Percentiles rank a stretch among this genome's conserved stretches.
These are phyloP conservation scores for Xylaria venustula DNA, from an alignment of 495 filamentous ascomycete genomes.

Conservation along the genomic window DNA sequence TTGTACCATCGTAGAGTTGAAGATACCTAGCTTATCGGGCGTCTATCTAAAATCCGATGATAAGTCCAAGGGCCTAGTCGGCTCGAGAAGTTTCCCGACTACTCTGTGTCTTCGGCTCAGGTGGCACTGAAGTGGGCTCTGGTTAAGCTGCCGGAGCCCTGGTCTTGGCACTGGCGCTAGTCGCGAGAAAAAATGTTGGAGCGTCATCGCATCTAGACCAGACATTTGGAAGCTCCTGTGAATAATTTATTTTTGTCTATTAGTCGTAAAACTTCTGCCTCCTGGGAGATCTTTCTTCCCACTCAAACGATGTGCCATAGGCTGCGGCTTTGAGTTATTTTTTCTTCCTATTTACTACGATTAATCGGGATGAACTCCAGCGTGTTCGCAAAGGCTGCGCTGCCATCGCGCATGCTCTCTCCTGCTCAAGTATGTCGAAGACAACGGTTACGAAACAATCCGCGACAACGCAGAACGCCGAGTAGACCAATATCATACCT, in stretches of 20 bases:
- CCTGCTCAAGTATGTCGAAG: constrained; percentile 47
- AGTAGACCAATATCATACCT: constrained; percentile 26
- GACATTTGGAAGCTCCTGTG: constrained; percentile 2
- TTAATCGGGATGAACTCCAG: constrained; percentile 48
- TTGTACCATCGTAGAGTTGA: no score
- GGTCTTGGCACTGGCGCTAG: constrained; percentile 5
- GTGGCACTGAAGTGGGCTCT: constrained; percentile 19
- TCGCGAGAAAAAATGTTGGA: constrained; percentile 32
- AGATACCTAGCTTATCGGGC: no score
- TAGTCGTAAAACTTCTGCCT: neutral
- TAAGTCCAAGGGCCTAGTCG: neutral
- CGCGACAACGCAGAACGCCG: constrained; percentile 27
- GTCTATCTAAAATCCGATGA: constrained; percentile 15
- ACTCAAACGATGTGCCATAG: neutral
- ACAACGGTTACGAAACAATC: constrained; percentile 35
- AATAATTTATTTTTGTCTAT: constrained; percentile 2
- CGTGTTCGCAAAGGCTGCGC: constrained; percentile 50
- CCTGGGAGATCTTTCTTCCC: neutral
- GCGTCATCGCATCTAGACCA: constrained; percentile 28
- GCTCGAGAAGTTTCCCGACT: constrained; percentile 31
- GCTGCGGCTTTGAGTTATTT: neutral
- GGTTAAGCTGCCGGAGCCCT: constrained; percentile 15
- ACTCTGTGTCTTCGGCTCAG: no score
- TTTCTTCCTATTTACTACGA: constrained; percentile 8
- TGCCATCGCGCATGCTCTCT: constrained; percentile 49